phyloP scores from a whole-genome alignment of 2,329 filamentous ascomycete genomes.

The Cladosporium halotolerans region DNA sequence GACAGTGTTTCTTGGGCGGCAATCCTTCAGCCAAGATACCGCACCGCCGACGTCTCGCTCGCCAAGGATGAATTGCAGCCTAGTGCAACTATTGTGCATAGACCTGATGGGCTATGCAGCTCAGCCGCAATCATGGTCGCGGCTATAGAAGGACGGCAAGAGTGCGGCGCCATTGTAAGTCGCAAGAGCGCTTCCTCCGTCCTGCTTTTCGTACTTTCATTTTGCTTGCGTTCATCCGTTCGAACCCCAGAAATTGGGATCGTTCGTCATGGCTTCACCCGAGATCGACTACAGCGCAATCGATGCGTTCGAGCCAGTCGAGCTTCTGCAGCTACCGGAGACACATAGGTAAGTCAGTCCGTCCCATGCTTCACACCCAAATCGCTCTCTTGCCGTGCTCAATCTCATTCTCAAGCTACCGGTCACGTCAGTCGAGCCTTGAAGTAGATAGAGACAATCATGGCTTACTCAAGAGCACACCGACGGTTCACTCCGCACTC shows the following conservation, averaged over 20 bases:
- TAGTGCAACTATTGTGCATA: not conserved
- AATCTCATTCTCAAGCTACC: not conserved
- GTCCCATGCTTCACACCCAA: not conserved
- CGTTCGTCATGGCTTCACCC: not conserved
- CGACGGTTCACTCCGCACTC: not conserved
- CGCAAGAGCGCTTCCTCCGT: not conserved
- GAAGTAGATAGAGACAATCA: not conserved
- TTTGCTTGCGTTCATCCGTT: not conserved
- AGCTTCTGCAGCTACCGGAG: not conserved
- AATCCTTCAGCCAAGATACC: not conserved
- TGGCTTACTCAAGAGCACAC: not conserved
- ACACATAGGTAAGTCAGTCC: not conserved
- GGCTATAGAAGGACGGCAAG: too few relatives aligned
- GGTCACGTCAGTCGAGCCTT: not conserved
- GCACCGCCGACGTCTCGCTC: not conserved
- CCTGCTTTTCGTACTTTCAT: not conserved
- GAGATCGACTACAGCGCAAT: not conserved
- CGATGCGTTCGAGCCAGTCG: not conserved
- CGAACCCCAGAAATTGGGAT: not conserved
- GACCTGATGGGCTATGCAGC: not conserved
- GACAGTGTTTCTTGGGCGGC: not conserved
- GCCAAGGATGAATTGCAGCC: not conserved
- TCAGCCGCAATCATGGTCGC: not conserved
- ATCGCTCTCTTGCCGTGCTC: not conserved
- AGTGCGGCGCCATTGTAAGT: too few relatives aligned